A percentile compares a stretch with the other conserved stretches of the same genome.
These are phyloP conservation scores for Solanum bulbocastanum DNA, from an alignment of 257 asterid genomes.

Conservation along the genomic window DNA sequence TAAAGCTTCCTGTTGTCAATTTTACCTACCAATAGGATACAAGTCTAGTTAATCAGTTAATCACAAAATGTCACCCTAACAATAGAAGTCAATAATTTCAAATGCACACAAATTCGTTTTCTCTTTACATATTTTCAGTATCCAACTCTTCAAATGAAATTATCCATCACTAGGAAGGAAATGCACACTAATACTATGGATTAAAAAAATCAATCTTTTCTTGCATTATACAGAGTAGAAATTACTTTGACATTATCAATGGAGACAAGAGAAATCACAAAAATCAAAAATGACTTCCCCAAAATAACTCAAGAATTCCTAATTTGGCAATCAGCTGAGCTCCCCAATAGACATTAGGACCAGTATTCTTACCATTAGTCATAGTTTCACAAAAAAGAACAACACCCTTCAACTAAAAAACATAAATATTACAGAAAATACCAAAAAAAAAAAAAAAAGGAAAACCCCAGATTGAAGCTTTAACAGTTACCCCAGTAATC, in stretches of 20 bases:
- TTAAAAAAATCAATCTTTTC: background rate
- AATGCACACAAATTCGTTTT: background rate
- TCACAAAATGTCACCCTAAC: background rate
- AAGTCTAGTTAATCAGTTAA: background rate
- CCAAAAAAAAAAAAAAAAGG: background rate
- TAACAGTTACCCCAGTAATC: conserved; percentile 22
- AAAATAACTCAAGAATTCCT: background rate
- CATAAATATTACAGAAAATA: background rate
- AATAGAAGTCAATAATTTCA: background rate
- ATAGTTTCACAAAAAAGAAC: background rate
- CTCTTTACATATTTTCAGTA: background rate
- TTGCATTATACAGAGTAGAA: background rate
- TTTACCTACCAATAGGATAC: background rate
- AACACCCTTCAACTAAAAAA: background rate
- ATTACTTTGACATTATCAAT: background rate
- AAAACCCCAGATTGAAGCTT: background rate
- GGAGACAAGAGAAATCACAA: background rate
- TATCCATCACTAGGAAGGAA: background rate
- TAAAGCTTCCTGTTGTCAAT: background rate
- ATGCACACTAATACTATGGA: background rate
- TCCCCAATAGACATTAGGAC: background rate
- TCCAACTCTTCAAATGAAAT: background rate
- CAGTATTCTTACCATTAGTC: background rate
- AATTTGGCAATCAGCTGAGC: background rate
- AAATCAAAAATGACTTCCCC: background rate